Base-by-base conservation (phyloP, 2,329 filamentous ascomycete genomes). In the Escovopsis sp. region DNA sequence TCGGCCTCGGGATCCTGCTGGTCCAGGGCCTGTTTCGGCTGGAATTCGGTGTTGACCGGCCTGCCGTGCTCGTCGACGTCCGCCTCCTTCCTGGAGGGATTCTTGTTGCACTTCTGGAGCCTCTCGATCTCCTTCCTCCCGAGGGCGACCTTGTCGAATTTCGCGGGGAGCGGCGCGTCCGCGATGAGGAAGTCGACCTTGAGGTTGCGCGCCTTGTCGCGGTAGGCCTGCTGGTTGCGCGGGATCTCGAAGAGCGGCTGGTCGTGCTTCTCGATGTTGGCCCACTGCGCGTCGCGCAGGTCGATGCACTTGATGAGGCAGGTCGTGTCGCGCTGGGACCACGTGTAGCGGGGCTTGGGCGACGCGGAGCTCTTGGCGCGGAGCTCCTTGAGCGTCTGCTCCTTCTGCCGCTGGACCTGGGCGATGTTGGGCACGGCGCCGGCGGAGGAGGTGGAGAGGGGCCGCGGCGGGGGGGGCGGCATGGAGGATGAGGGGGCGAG, bases 151-250 rank as follows among this genome's bases (percentile, higher is more conserved):
- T 53, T 47, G 41, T 74, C 66, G 39, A 73, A 74, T 5, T 58
- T 54, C 0, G 52, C 49, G 2, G 68, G 66, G 4, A 74, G 51
- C 9, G 53, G 27, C 3, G 39, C 40, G 45, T 72, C 66, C 3
- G 52, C 48, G 34, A 62, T 56, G 13, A 74, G 53, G 31, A 66
- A 58, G 23, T 66, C 61, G 26, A 68, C 64, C 54, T 74, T 74
- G 36, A 71, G 43, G 37, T 70, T 63, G 34, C 70, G 63, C n/a
- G 70, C 70, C 51, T 67, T 69, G 56, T 74, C 70, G 6, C 70
- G 67, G 38, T 69, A 60, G 4, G 66, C 64, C 48, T 72, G 69
- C 52, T 72, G 69, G 44, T 65, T 62, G 34, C 69, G 65, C 2
- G 48, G 47, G 13, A 51, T 43, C 30, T 66, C 54, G 36, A 70